Percentiles rank a stretch among this genome's conserved stretches.
These are phyloP conservation scores for Globisporangium polare DNA, from an alignment of 352 stramenopile species.

Conservation along the genomic window DNA sequence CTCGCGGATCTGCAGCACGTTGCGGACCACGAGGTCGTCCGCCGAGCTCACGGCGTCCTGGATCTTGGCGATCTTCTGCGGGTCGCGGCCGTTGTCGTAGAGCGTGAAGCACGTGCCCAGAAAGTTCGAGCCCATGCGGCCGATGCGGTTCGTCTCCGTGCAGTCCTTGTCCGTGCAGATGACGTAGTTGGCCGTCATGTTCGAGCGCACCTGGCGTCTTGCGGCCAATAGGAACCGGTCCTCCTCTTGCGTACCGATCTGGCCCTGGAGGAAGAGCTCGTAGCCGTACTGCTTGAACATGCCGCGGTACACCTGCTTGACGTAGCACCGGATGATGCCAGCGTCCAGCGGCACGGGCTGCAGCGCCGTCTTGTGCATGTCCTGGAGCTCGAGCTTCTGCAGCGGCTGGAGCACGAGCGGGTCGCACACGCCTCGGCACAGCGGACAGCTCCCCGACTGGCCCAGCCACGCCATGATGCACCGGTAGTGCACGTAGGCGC, in stretches of 20 bases:
- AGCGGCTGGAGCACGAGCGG: constrained; percentile 78
- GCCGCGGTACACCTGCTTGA: constrained; percentile 83
- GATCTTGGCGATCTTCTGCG: constrained; percentile 86
- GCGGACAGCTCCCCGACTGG: constrained; percentile 75
- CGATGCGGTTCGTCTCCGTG: constrained; percentile 64
- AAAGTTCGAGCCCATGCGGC: constrained; percentile 88
- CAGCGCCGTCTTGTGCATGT: constrained; percentile 74
- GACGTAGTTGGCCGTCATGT: constrained; percentile 87
- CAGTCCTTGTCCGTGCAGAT: constrained; percentile 85
- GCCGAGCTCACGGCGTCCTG: constrained; percentile 73
- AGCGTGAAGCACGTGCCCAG: constrained; percentile 84
- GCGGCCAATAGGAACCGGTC: constrained; percentile 77
- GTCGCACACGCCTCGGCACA: constrained; percentile 79
- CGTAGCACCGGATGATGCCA: constrained; percentile 85
- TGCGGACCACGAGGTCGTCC: constrained; percentile 60
- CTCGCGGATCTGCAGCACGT: constrained; percentile 85
- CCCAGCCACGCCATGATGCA: constrained; percentile 89
- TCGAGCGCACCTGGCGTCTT: constrained; percentile 79
- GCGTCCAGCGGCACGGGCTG: constrained; percentile 79
- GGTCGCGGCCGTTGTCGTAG: constrained; percentile 86
- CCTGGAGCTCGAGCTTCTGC: constrained; percentile 75
- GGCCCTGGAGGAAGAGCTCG: constrained; percentile 78
- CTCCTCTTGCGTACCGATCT: constrained; percentile 80
- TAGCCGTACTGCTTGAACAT: constrained; percentile 89
- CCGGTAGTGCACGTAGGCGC: constrained; percentile 80